Conservation (phyloP, 331 rosid species). For the Malus hybrid region DNA sequence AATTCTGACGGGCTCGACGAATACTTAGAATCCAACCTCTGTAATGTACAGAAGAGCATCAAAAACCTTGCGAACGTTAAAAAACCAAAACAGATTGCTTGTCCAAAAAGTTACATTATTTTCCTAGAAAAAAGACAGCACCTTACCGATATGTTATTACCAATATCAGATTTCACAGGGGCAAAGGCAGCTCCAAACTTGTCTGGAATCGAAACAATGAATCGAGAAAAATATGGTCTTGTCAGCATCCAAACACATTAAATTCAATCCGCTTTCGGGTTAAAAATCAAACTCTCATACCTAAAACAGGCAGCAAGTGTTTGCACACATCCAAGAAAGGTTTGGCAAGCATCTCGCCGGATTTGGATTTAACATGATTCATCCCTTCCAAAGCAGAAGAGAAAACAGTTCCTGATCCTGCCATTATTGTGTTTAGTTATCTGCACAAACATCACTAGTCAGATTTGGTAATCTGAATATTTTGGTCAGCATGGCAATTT, state of each 20-base stretch:
- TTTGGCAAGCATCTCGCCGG: background rate
- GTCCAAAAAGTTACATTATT: background rate
- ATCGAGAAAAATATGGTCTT: background rate
- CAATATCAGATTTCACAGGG: slow-evolving; percentile 6
- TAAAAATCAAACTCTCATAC: background rate
- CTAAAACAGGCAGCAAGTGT: slow-evolving; percentile 6
- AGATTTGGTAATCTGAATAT: background rate
- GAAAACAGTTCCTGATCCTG: background rate
- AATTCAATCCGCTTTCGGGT: background rate
- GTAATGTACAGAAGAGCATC: background rate
- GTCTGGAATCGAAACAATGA: background rate
- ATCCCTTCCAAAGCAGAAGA: slow-evolving; percentile 5
- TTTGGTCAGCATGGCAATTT: background rate
- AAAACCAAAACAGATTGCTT: background rate
- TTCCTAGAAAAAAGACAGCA: background rate
- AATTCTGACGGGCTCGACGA: slow-evolving; percentile 1
- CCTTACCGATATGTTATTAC: background rate
- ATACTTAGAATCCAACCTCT: slow-evolving; percentile 8
- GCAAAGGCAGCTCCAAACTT: slow-evolving; percentile 7
- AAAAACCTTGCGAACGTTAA: background rate
- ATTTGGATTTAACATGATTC: slow-evolving; percentile 1
- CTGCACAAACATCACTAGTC: background rate
- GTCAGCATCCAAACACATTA: background rate
- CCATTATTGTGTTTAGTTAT: background rate
- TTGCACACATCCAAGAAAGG: slow-evolving; percentile 14